These are phyloP conservation scores for Avena eriantha DNA, from an alignment of 176 grass and related monocot species.

Conservation along the genomic window DNA sequence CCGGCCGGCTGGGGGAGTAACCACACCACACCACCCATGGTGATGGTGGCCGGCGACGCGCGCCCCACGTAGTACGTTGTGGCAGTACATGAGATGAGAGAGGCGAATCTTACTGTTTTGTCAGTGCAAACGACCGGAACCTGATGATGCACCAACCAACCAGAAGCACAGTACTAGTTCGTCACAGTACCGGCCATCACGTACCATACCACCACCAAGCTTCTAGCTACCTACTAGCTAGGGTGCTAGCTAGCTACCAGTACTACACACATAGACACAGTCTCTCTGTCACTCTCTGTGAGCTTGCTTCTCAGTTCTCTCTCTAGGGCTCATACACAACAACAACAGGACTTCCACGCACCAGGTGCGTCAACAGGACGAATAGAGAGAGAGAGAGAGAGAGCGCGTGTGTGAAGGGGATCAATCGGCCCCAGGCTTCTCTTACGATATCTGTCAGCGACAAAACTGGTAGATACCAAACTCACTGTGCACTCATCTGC, in stretches of 20 bases:
- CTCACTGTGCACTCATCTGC: constrained; percentile 29
- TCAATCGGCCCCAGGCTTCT: constrained; percentile 30
- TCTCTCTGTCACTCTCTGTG: not conserved
- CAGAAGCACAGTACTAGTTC: constrained; percentile 3
- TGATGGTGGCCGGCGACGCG: constrained; percentile 12
- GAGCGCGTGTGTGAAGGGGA: not conserved
- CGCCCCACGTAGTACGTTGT: not conserved
- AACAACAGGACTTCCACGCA: constrained; percentile 47
- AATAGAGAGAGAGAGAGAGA: not conserved
- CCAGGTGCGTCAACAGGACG: constrained; percentile 46
- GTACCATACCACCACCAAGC: constrained; percentile 11
- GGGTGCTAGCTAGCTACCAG: not conserved
- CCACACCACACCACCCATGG: not conserved
- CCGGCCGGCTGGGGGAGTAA: not conserved
- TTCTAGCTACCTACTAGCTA: not conserved
- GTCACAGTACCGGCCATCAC: constrained; percentile 30
- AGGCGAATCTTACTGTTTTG: constrained; percentile 36
- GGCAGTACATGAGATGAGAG: not conserved
- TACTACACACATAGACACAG: not conserved
- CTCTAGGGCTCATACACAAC: constrained; percentile 13
- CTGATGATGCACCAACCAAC: constrained; percentile 40
- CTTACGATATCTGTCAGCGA: constrained; percentile 44
- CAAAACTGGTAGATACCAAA: constrained; percentile 62
- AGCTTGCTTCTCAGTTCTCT: not conserved
- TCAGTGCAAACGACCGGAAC: constrained; percentile 34